These are phyloP conservation scores for Pestalotiopsis sp. DNA, from an alignment of 2,329 filamentous ascomycete genomes.

Conservation along the genomic window DNA sequence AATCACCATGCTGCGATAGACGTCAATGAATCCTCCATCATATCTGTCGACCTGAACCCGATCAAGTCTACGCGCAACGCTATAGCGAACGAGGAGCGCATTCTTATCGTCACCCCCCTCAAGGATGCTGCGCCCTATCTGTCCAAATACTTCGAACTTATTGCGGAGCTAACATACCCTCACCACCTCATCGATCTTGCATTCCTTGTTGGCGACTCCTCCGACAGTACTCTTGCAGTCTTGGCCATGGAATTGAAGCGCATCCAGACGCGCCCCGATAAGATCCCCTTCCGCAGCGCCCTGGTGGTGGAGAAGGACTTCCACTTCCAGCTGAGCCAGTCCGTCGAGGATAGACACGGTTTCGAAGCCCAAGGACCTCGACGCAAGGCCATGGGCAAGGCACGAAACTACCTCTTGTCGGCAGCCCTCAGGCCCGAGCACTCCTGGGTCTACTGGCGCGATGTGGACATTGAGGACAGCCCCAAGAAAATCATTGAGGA, in stretches of 20 bases:
- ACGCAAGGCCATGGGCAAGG: constrained; percentile 85
- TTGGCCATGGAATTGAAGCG: constrained; percentile 84
- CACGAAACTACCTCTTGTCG: constrained; percentile 88
- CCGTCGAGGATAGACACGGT: constrained; percentile 79
- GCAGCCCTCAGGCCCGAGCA: constrained; percentile 89
- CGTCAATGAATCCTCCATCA: constrained; percentile 79
- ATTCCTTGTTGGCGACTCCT: constrained; percentile 91
- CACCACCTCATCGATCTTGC: constrained; percentile 93
- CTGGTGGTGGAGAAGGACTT: constrained; percentile 93
- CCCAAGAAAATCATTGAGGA: constrained; percentile 88
- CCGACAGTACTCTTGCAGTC: constrained; percentile 88
- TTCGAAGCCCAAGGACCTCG: constrained; percentile 88
- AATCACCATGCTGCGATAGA: constrained; percentile 90
- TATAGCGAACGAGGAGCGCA: constrained; percentile 76
- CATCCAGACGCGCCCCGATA: constrained; percentile 79
- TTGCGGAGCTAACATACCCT: constrained; percentile 88
- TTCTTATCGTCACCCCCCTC: constrained; percentile 90
- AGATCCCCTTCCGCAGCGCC: constrained; percentile 82
- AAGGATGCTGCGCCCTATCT: constrained; percentile 85
- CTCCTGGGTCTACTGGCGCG: constrained; percentile 98
- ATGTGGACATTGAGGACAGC: constrained; percentile 94
- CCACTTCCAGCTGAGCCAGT: constrained; percentile 72
- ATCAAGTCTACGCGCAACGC: constrained; percentile 82
- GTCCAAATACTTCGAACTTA: constrained; percentile 88
- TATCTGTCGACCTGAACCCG: constrained; percentile 80